Evolutionary conservation across 2,329 filamentous ascomycete genomes (phyloP).

Genomic region (Aspergillus fumigatiaffinis): DNA sequence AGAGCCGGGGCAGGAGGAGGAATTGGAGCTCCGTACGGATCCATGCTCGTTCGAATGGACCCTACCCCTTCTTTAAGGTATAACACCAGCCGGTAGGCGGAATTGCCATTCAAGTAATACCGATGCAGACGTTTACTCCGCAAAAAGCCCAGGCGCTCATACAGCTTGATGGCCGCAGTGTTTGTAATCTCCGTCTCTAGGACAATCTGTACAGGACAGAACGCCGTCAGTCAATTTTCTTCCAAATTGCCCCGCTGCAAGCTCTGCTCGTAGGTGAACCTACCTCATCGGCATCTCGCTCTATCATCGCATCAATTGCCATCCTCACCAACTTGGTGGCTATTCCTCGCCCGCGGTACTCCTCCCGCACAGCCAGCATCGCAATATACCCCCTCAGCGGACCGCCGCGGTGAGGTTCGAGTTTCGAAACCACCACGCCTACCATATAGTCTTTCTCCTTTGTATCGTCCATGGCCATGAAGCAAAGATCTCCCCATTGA

Average conservation of each 20-base stretch:
- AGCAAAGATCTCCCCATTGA: slow-evolving; percentile 97
- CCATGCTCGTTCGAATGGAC: slow-evolving; percentile 36
- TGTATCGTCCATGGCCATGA: slow-evolving; percentile 62
- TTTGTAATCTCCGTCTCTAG: slow-evolving; percentile 96
- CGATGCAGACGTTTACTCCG: slow-evolving; percentile 88
- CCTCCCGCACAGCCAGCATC: slow-evolving; percentile 87
- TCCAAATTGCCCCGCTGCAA: not conserved
- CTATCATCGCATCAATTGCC: slow-evolving; percentile 87
- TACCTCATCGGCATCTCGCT: slow-evolving; percentile 77
- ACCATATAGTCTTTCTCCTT: slow-evolving; percentile 52
- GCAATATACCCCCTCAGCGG: slow-evolving; percentile 93
- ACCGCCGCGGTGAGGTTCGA: slow-evolving; percentile 83
- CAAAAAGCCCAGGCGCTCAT: slow-evolving; percentile 87
- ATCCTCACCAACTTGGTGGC: slow-evolving; percentile 82
- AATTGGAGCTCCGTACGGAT: slow-evolving; percentile 25
- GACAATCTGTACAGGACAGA: slow-evolving; percentile 58
- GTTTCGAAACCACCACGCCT: slow-evolving; percentile 90
- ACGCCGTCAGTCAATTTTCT: not conserved
- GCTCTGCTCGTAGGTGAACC: slow-evolving; percentile 2
- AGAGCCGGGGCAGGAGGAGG: slow-evolving; percentile 15
- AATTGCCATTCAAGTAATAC: slow-evolving; percentile 96
- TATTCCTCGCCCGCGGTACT: slow-evolving; percentile 78
- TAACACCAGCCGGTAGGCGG: slow-evolving; percentile 82
- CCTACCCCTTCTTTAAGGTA: slow-evolving; percentile 64
- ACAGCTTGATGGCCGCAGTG: slow-evolving; percentile 80